phyloP scores from a whole-genome alignment of 1,284 basidiomycete genomes.

The Athelia psychrophila region DNA sequence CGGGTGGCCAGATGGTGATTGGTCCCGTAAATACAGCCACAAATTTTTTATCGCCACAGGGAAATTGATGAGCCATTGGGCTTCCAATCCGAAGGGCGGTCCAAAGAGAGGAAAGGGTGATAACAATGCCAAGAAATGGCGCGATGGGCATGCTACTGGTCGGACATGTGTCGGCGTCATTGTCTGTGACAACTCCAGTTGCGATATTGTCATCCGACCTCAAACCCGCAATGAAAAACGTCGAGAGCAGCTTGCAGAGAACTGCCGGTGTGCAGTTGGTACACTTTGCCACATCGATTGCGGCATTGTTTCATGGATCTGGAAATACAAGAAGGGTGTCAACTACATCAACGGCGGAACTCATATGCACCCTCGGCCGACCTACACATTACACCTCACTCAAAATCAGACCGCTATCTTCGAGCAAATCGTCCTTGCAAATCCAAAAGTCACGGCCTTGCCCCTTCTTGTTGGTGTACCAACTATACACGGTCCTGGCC shows the following conservation, averaged over 20 bases:
- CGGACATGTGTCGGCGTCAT: constrained; percentile 18
- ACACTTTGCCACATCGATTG: constrained; percentile 2
- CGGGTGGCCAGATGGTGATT: constrained; percentile 17
- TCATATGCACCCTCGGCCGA: constrained; percentile 14
- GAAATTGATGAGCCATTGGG: constrained; percentile 16
- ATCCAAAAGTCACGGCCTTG: constrained; percentile 20
- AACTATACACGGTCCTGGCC: constrained; percentile 18
- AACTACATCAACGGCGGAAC: constrained; percentile 15
- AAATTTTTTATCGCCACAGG: constrained; percentile 3
- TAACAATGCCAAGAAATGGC: constrained; percentile 9
- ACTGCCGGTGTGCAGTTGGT: neutral
- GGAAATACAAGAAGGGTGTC: constrained; percentile 10
- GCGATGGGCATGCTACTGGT: constrained; percentile 12
- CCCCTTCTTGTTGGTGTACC: constrained; percentile 20
- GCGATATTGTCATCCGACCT: constrained; percentile 14
- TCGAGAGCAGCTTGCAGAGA: constrained; percentile 2
- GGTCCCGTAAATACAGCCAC: constrained; percentile 6
- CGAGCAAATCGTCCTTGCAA: constrained; percentile 10
- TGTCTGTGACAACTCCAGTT: constrained; percentile 13
- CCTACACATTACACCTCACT: constrained; percentile 12
- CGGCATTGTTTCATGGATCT: neutral
- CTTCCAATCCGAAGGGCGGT: constrained; percentile 7
- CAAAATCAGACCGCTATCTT: constrained; percentile 10
- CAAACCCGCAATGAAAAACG: constrained; percentile 4
- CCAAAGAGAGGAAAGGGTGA: constrained; percentile 2